These are phyloP conservation scores for Solanum ahanhuiri DNA, from an alignment of 257 asterid genomes.

Conservation along the genomic window DNA sequence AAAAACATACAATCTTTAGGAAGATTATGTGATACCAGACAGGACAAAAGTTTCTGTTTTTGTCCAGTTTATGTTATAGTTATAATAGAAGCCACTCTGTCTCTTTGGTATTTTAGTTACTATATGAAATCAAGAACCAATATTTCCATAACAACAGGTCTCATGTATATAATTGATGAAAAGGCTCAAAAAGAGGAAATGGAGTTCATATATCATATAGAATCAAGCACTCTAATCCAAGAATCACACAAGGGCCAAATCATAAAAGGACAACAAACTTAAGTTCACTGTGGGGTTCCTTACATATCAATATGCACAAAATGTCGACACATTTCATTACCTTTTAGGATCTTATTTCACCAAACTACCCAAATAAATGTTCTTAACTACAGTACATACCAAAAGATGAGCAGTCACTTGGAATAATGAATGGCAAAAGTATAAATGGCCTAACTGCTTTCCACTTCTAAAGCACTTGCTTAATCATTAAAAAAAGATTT, in stretches of 20 bases:
- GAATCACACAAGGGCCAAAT: background rate
- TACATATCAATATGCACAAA: background rate
- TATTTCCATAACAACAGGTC: background rate
- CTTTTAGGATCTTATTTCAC: background rate
- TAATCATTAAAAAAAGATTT: background rate
- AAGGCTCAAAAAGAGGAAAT: background rate
- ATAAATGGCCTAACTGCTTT: background rate
- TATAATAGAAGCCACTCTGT: background rate
- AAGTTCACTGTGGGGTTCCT: background rate
- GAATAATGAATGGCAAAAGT: background rate
- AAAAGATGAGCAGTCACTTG: background rate
- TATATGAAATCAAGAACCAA: background rate
- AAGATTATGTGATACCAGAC: slow-evolving; percentile 1
- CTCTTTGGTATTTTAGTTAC: background rate
- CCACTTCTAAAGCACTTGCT: background rate
- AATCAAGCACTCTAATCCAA: background rate
- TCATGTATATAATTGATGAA: background rate
- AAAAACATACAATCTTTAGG: slow-evolving; percentile 10
- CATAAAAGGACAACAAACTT: background rate
- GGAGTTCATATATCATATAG: background rate
- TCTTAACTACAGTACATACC: background rate
- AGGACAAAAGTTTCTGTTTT: background rate
- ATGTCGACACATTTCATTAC: background rate
- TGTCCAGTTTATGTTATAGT: background rate
- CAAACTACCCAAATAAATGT: background rate